phyloP scores from a whole-genome alignment of 495 filamentous ascomycete genomes.

The Aspergillus panamensis region DNA sequence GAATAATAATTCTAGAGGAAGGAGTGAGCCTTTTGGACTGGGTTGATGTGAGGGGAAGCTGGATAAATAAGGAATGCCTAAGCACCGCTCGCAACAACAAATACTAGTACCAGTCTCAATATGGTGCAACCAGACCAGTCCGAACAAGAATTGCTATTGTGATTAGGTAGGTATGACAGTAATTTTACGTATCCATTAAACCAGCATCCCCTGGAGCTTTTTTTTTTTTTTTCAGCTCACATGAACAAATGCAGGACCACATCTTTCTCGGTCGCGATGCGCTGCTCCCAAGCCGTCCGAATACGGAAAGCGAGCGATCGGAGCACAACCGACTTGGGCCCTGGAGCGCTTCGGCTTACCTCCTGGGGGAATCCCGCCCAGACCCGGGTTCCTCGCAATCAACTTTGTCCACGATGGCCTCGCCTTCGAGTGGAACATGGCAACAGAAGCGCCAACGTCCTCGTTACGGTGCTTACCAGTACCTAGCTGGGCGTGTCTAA shows the following conservation, averaged over 20 bases:
- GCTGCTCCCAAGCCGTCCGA: background rate
- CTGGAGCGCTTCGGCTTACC: conserved; percentile 35
- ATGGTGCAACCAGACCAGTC: conserved; percentile 16
- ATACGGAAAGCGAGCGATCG: conserved; percentile 15
- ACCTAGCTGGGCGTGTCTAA: background rate
- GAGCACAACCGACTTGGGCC: conserved; percentile 3
- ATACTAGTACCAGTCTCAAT: background rate
- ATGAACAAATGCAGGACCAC: conserved; percentile 26
- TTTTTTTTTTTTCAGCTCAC: conserved; percentile 32
- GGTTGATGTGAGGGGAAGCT: background rate
- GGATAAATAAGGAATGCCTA: conserved; percentile 11
- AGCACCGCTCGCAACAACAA: background rate
- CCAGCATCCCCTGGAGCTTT: background rate
- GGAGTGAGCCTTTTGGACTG: background rate
- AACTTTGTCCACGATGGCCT: background rate
- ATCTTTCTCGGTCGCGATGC: conserved; percentile 13
- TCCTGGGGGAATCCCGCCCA: conserved; percentile 32
- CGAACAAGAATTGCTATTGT: background rate
- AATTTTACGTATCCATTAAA: background rate
- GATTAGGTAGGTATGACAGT: background rate
- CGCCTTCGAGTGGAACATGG: too few species aligned
- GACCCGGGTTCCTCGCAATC: background rate
- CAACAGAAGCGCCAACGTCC: background rate
- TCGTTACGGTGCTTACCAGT: background rate
- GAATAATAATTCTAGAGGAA: background rate